Percentiles rank a stretch among this genome's conserved stretches.
phyloP scores from a whole-genome alignment of 83 land plant species.

The Diphasiastrum complanatum region DNA sequence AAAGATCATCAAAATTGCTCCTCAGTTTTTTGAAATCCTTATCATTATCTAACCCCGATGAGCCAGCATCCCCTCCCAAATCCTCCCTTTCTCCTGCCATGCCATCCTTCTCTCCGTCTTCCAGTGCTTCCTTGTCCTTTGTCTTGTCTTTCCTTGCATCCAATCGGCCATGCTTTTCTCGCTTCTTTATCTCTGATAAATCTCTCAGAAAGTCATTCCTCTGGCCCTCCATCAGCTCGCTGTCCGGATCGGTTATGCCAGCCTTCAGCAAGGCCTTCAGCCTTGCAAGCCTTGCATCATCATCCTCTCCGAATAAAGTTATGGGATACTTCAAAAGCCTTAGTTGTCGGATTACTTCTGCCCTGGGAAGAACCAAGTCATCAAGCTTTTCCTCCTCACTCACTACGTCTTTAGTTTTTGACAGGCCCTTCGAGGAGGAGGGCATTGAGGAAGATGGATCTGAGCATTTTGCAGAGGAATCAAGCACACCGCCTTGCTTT shows the following conservation, averaged over 20 bases:
- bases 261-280: slow-evolving; percentile 68
- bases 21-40: slow-evolving; percentile 70
- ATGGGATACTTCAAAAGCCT: slow-evolving; percentile 83
- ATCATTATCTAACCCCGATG: slow-evolving; percentile 59
- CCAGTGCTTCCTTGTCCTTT: slow-evolving; percentile 33
- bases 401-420: slow-evolving; percentile 23
- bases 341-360: slow-evolving; percentile 80
- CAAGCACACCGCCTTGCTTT: slow-evolving; percentile 11
- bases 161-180: slow-evolving; percentile 70
- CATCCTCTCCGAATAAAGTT: slow-evolving; percentile 95
- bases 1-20: slow-evolving; percentile 71
- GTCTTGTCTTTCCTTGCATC: slow-evolving; percentile 39
- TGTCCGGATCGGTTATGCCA: slow-evolving; percentile 67
- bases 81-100: slow-evolving; percentile 35
- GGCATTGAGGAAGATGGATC: slow-evolving; percentile 18
- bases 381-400: slow-evolving; percentile 67
- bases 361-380: slow-evolving; percentile 56
- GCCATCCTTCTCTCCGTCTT: slow-evolving; percentile 26
- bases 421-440: slow-evolving; percentile 6
- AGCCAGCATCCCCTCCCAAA: slow-evolving; percentile 51
- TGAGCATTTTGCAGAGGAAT: slow-evolving; percentile 3
- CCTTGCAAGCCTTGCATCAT: slow-evolving; percentile 64
- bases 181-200: slow-evolving; percentile 72
- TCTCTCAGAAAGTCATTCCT: slow-evolving; percentile 86
- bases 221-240: slow-evolving; percentile 95